Evolutionary conservation across 768 basidiomycete species (phyloP), one percentile per base, ranked within the genome.

Genomic region (Leccinum ochraceum): DNA sequence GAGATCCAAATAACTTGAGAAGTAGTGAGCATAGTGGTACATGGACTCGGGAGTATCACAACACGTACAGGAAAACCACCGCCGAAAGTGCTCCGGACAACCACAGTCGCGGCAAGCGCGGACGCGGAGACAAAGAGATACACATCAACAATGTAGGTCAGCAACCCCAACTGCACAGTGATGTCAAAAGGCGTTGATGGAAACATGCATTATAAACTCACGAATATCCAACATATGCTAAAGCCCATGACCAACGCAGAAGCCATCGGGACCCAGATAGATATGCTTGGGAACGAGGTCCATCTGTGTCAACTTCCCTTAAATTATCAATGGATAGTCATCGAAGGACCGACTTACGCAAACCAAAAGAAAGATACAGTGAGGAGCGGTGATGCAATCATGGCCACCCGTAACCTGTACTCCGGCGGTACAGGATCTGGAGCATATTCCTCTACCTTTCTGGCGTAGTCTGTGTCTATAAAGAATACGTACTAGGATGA

Each of bases 331-430:
- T n/a, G n/a, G 17, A 37, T 26, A 54, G 32, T 28, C 6, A 37
- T 17, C 11, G 50, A 3, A 20, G 3, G 42, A 49, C 52, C 2
- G 8, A 74, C 78, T 67, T 61, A 83, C 78, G 74, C 81, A 67
- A 89, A 86, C 86, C 86, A 86, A 72, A 89, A 88, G 71, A 87
- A 83, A 4, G 83, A 79, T 22, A 77, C 53, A 26, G 81, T 73
- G 60, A 85, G 79, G 16, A 85, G 61, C 0, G 86, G 86, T 0
- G 81, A 79, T 3, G 79, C 81, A 60, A 82, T 67, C 60, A 87
- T 74, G 0, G 79, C 79, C 50, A 80, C 73, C 53, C 78, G 76
- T 26, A 88, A 70, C 24, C 86, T 78, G 53, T 79, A 80, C 71
- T 89, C 88, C 0, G 88, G 88, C 3, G 85, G 81, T 3, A 86